Evolutionary conservation across 805 yeast species (phyloP).

Genomic region (Metschnikowia orientalis): DNA sequence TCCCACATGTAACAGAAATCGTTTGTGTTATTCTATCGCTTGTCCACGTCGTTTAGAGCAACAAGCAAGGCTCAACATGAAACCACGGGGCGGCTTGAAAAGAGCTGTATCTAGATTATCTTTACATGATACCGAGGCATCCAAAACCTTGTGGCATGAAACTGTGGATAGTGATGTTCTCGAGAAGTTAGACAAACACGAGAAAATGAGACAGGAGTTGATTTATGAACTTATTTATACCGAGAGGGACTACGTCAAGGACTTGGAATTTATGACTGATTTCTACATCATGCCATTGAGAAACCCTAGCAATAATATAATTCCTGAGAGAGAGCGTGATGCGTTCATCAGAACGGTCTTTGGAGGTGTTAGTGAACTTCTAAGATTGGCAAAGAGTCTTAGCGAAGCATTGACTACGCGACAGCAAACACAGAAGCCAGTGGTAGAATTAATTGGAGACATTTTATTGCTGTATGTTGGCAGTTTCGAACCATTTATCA

Average conservation of each 20-base stretch:
- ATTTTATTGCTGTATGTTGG: conserved; percentile 79
- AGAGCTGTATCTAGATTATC: conserved; percentile 70
- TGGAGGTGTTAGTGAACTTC: conserved; percentile 82
- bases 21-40: conserved; percentile 88
- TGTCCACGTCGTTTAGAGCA: conserved; percentile 96
- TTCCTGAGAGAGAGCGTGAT: conserved; percentile 85
- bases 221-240: conserved; percentile 92
- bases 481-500: conserved; percentile 85
- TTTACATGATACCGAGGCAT: conserved; percentile 63
- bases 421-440: conserved; percentile 75
- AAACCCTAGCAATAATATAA: conserved; percentile 66
- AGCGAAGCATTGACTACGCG: conserved; percentile 87
- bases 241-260: conserved; percentile 92
- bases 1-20: conserved; percentile 89
- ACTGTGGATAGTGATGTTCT: conserved; percentile 79
- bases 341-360: conserved; percentile 89
- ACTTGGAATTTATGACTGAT: conserved; percentile 87
- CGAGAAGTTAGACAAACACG: conserved; percentile 74
- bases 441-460: conserved; percentile 84
- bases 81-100: conserved; percentile 79
- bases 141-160: conserved; percentile 87
- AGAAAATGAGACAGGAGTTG: conserved; percentile 89
- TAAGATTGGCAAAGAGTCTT: conserved; percentile 74
- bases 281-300: conserved; percentile 90
- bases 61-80: conserved; percentile 86